Evolutionary conservation across 106 monocot genomes (phyloP).

Genomic region (Posidonia australis): DNA sequence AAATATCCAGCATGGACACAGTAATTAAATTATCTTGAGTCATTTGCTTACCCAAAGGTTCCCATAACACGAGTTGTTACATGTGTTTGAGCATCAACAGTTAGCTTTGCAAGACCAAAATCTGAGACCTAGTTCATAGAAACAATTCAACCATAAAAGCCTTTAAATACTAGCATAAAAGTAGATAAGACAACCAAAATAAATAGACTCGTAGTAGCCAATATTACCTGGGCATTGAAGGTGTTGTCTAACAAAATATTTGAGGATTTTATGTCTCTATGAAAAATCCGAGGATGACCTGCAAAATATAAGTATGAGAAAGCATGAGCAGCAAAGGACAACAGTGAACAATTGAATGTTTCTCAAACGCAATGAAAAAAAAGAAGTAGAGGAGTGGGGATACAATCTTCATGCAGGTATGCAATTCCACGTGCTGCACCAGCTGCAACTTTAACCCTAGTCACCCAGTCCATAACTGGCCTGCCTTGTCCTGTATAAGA

Average conservation of each 20-base stretch:
- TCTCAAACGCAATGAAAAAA: background rate
- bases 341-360: background rate
- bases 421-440: constrained; percentile 51
- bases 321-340: background rate
- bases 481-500: constrained; percentile 26
- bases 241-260: constrained; percentile 59
- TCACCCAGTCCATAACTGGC: constrained; percentile 41
- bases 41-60: constrained; percentile 35
- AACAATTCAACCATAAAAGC: background rate
- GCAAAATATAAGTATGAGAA: constrained; percentile 1
- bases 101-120: constrained; percentile 49
- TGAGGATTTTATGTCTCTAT: constrained; percentile 70
- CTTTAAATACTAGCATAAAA: background rate
- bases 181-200: too few relatives aligned
- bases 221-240: constrained; percentile 57
- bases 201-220: background rate
- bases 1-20: background rate
- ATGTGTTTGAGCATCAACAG: constrained; percentile 29
- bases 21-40: background rate
- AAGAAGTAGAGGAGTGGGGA: background rate
- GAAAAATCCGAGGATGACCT: constrained; percentile 69
- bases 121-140: constrained; percentile 31
- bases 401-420: constrained; percentile 61
- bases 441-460: constrained; percentile 37
- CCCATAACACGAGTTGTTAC: constrained; percentile 52